A percentile compares a stretch with the other conserved stretches of the same genome.
Conservation (phyloP, 768 basidiomycete species). For the Tulasnella calospora region DNA sequence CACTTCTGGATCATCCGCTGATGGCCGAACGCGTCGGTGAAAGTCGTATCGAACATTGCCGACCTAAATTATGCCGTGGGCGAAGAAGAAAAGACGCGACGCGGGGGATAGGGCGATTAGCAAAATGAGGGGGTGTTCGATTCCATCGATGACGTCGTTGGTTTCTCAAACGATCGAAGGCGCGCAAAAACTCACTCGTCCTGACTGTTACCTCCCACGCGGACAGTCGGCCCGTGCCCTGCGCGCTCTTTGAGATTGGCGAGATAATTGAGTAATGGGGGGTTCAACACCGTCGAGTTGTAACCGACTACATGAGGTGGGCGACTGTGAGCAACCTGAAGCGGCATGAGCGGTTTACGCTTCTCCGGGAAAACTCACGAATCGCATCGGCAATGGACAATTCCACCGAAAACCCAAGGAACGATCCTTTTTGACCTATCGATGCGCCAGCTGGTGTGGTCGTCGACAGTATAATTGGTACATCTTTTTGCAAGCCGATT, state of each 20-base stretch:
- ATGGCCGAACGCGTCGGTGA: conserved; percentile 34
- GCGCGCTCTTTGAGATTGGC: conserved; percentile 45
- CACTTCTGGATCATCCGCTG: conserved; percentile 38
- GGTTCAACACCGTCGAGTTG: conserved; percentile 34
- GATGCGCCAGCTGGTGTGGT: conserved; percentile 32
- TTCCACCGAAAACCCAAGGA: conserved; percentile 59
- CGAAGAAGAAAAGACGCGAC: not conserved
- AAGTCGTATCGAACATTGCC: conserved; percentile 4
- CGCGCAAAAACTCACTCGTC: conserved; percentile 34
- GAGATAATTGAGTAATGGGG: conserved; percentile 48
- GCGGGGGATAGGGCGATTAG: conserved; percentile 33
- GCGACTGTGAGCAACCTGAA: not conserved
- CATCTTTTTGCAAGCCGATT: not conserved
- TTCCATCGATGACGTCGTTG: conserved; percentile 9
- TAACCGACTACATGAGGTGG: conserved; percentile 23
- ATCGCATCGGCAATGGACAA: conserved; percentile 56
- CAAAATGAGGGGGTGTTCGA: conserved; percentile 32
- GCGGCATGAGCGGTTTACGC: not conserved
- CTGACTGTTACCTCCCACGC: conserved; percentile 53
- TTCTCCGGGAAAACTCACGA: conserved; percentile 34
- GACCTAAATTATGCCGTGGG: not conserved
- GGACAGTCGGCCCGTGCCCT: conserved; percentile 39
- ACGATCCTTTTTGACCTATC: conserved; percentile 47
- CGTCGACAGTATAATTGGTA: not conserved
- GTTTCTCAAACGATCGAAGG: not conserved